Base-by-base conservation (phyloP, 2,329 filamentous ascomycete species). In the Decorospora gaudefroyi region DNA sequence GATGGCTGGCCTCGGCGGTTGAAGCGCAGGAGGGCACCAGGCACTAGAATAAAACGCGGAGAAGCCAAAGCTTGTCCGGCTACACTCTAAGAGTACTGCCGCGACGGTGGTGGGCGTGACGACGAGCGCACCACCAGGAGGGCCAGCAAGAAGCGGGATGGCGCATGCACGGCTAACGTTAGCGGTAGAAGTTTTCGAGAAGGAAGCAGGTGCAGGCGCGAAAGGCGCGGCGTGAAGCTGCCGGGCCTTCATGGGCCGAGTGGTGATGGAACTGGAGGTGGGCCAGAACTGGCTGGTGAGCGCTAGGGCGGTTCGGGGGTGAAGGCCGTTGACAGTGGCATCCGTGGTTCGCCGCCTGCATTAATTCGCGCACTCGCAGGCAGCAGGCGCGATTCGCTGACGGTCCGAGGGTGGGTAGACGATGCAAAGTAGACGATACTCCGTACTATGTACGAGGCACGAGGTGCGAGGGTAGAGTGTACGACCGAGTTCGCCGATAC, bases 1-100 rank as follows among this genome's bases (percentile, higher is more conserved):
- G n/a, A 19, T 31, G 38, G 28, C 34, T 18, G 41, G 17, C n/a
- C 12, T 18, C 26, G 36, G 48, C 51, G 41, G 44, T 39, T 55
- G 53, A 53, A 52, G 53, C 47, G 46, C 42, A 38, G 17, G 21
- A n/a, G n/a, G n/a, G n/a, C n/a, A 44, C 45, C 34, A 28, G 32
- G 54, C 33, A 48, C 53, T 61, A 60, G 56, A 61, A 54, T 42
- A 58, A 57, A 59, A 61, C 47, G 58, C 56, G 58, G 58, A 60
- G 52, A 53, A 32, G 52, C 33, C 49, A 43, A 46, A 49, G 46
- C 53, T 50, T 50, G 50, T 42, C 28, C 28, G 44, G 33, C 42
- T 35, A 34, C 45, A 42, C 30, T 22, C 19, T 23, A 40, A 33
- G 16, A 25, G 36, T 32, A 53, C 40, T 46, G 50, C 31, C 23